Percentiles rank a stretch among this genome's conserved stretches.
Evolutionary conservation across 106 monocot genomes (phyloP).

Genomic region (Apostasia shenzhenica): DNA sequence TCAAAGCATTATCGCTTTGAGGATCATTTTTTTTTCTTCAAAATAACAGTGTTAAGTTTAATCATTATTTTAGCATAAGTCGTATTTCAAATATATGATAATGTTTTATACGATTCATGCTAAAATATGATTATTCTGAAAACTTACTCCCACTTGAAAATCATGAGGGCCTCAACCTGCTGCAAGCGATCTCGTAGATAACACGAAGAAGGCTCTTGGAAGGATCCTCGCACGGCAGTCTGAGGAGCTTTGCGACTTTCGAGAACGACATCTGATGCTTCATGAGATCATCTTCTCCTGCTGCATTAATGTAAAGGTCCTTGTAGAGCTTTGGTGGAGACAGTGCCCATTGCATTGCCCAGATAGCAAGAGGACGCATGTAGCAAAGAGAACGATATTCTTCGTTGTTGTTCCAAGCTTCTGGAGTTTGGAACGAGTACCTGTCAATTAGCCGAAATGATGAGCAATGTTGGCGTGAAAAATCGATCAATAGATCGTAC

Average conservation of each 20-base stretch:
- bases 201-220: conserved; percentile 46
- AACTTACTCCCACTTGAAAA: not conserved
- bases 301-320: conserved; percentile 13
- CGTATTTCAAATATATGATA: too few species aligned
- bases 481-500: not conserved
- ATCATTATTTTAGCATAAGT: too few species aligned
- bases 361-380: conserved; percentile 94
- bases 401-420: conserved; percentile 77
- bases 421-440: conserved; percentile 92
- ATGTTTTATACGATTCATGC: too few species aligned
- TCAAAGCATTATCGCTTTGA: too few species aligned
- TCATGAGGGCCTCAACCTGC: conserved; percentile 25
- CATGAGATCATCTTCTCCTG: conserved; percentile 4
- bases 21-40: too few species aligned
- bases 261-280: conserved; percentile 30
- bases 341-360: conserved; percentile 99
- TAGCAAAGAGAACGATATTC: conserved; percentile 79
- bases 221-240: conserved; percentile 47
- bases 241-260: conserved; percentile 59
- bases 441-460: conserved; percentile 18
- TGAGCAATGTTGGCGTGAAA: not conserved
- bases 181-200: conserved; percentile 46
- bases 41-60: too few species aligned
- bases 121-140: too few species aligned
- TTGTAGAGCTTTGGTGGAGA: conserved; percentile 58